These are phyloP conservation scores for Alternaria consortialis DNA, from an alignment of 2,329 filamentous ascomycete genomes.

Conservation along the genomic window DNA sequence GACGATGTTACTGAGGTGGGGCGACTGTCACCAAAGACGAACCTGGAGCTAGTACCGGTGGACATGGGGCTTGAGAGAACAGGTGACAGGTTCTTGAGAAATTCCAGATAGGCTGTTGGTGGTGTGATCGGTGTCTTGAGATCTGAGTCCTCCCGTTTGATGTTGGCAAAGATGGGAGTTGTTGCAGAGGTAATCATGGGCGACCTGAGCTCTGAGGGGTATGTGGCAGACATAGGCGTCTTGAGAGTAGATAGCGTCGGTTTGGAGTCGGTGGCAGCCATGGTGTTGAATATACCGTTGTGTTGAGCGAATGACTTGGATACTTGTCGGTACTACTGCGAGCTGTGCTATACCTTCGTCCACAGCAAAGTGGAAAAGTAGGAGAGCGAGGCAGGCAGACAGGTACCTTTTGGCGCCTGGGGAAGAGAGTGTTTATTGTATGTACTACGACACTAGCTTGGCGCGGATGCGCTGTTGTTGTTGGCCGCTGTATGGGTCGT, in stretches of 20 bases:
- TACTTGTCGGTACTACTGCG: slow-evolving; percentile 29
- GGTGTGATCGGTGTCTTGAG: slow-evolving; percentile 89
- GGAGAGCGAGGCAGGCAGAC: slow-evolving; percentile 39
- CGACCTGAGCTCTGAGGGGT: slow-evolving; percentile 65
- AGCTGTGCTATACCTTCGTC: slow-evolving; percentile 40
- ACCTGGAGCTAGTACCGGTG: slow-evolving; percentile 64
- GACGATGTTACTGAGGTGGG: slow-evolving; percentile 51
- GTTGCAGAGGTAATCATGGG: slow-evolving; percentile 65
- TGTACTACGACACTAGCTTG: slow-evolving; percentile 35
- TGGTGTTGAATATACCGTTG: slow-evolving; percentile 34
- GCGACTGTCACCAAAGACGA: slow-evolving; percentile 57
- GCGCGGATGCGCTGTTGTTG: slow-evolving; percentile 43
- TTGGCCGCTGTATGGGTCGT: slow-evolving; percentile 44
- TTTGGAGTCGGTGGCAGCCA: slow-evolving; percentile 54
- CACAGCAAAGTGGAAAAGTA: slow-evolving; percentile 37
- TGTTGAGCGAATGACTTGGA: slow-evolving; percentile 42
- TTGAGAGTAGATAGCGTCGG: slow-evolving; percentile 55
- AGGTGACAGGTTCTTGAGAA: slow-evolving; percentile 81
- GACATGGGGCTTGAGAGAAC: slow-evolving; percentile 74
- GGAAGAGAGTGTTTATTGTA: slow-evolving; percentile 45
- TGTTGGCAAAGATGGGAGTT: slow-evolving; percentile 59
- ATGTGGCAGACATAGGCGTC: slow-evolving; percentile 69
- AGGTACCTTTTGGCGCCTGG: slow-evolving; percentile 38
- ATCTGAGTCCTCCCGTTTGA: slow-evolving; percentile 70
- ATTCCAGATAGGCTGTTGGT: slow-evolving; percentile 89